A percentile compares a stretch with the other conserved stretches of the same genome.
Conservation (phyloP, 2,329 filamentous ascomycete genomes). For the Rosellinia necatrix region DNA sequence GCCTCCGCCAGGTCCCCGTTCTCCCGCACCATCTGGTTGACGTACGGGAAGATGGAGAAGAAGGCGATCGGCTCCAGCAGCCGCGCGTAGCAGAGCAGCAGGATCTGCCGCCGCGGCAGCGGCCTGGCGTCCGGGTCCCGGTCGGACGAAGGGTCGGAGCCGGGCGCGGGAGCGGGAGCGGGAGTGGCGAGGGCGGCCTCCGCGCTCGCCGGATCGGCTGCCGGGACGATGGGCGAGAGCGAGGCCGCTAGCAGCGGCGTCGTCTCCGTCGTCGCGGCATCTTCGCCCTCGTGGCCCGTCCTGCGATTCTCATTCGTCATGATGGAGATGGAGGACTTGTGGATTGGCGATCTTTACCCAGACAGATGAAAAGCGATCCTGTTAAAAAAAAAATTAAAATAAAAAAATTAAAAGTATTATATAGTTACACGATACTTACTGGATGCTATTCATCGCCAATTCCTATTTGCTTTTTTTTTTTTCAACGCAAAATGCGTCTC, state of each 20-base stretch:
- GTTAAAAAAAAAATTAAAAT: too few relatives aligned
- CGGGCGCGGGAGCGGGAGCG: background rate
- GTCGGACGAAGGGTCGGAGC: background rate
- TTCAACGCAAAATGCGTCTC: too few relatives aligned
- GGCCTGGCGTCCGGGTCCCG: conserved; percentile 44
- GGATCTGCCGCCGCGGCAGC: conserved; percentile 67
- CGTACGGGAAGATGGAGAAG: conserved; percentile 81
- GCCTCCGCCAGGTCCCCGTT: conserved; percentile 64
- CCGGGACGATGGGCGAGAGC: conserved; percentile 1
- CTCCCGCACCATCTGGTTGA: conserved; percentile 75
- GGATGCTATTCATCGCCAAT: too few relatives aligned
- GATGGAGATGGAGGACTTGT: too few relatives aligned
- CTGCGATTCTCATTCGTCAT: conserved; percentile 10
- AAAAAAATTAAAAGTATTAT: too few relatives aligned
- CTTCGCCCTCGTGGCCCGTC: background rate
- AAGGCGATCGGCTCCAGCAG: conserved; percentile 79
- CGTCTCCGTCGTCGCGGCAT: conserved; percentile 22
- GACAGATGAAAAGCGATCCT: too few relatives aligned
- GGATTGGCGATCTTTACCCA: too few relatives aligned
- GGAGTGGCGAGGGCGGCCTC: conserved; percentile 9
- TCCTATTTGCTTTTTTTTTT: too few relatives aligned
- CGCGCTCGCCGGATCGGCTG: background rate
- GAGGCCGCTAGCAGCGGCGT: conserved; percentile 22
- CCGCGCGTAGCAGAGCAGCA: conserved; percentile 74
- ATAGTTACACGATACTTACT: too few relatives aligned